Conservation (phyloP, 2,329 filamentous ascomycete genomes). For the Alternaria metachromatica region DNA sequence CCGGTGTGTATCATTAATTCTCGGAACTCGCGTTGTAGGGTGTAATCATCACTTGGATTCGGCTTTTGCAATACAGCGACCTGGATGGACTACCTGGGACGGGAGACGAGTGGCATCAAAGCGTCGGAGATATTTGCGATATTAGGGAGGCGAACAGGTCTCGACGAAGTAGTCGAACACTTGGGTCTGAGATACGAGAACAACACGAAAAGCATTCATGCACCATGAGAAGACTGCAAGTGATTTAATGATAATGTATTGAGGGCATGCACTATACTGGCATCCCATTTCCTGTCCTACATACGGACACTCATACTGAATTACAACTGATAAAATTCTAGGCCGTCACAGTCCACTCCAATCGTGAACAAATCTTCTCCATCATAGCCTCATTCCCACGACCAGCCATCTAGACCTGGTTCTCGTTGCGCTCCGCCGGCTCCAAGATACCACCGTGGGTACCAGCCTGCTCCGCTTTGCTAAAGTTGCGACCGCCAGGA, state of each 20-base stretch:
- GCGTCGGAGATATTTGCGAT: neutral
- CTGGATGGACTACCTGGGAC: neutral
- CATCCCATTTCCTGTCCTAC: neutral
- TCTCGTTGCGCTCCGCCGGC: slow-evolving; percentile 32
- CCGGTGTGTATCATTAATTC: neutral
- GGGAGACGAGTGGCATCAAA: neutral
- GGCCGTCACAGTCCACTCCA: neutral
- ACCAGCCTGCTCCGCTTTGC: slow-evolving; percentile 41
- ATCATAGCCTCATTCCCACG: neutral
- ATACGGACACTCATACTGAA: neutral
- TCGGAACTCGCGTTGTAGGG: neutral
- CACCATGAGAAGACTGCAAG: neutral
- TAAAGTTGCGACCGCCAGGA: slow-evolving; percentile 41
- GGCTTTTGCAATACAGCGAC: neutral
- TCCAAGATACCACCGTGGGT: slow-evolving; percentile 26
- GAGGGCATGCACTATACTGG: neutral
- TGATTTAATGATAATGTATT: neutral
- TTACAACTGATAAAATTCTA: neutral
- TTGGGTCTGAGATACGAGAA: neutral
- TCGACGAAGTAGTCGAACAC: neutral
- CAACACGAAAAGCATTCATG: neutral
- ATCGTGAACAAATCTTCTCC: neutral
- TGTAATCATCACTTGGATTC: neutral
- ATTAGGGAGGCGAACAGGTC: neutral
- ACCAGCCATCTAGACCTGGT: slow-evolving; percentile 22